Conservation (phyloP, 805 yeast genomes). For the Wickerhamiella cacticola region DNA sequence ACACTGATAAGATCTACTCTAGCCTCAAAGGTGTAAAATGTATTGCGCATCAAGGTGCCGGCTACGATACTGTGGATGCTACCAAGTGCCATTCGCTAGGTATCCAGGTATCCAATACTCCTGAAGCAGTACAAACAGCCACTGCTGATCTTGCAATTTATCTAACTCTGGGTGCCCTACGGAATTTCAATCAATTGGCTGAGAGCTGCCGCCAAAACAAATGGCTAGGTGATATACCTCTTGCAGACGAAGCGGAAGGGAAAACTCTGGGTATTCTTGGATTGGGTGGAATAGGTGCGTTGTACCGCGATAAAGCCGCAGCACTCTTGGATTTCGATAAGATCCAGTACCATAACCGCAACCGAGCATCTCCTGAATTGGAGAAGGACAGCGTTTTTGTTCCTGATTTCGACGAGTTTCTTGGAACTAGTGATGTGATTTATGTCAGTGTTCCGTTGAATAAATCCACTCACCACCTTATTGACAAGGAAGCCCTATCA, state of each 20-base stretch:
- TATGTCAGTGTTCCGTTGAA: constrained; percentile 43
- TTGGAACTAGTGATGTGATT: constrained; percentile 38
- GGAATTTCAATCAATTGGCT: constrained; percentile 38
- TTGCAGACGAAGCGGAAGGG: constrained; percentile 41
- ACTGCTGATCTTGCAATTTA: constrained; percentile 48
- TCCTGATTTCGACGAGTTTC: constrained; percentile 35
- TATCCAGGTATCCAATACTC: constrained; percentile 43
- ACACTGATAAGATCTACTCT: constrained; percentile 35
- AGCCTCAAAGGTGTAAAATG: constrained; percentile 34
- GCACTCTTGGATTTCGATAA: constrained; percentile 39
- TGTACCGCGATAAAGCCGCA: constrained; percentile 39
- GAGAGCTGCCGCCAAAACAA: constrained; percentile 34
- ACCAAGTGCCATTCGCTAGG: constrained; percentile 32
- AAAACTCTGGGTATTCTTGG: constrained; percentile 47
- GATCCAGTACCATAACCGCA: constrained; percentile 43
- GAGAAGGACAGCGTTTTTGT: constrained; percentile 39
- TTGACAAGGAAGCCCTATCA: constrained; percentile 34
- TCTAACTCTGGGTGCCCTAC: constrained; percentile 39
- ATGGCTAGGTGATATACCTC: constrained; percentile 35
- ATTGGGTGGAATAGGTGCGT: constrained; percentile 52
- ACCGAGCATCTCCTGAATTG: constrained; percentile 35
- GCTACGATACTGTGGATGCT: constrained; percentile 40
- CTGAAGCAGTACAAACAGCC: constrained; percentile 40
- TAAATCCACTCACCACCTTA: constrained; percentile 39
- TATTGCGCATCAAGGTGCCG: constrained; percentile 44